Evolutionary conservation across 1,139 yeast genomes (phyloP).

Genomic region (Yamadazyma triangularis): DNA sequence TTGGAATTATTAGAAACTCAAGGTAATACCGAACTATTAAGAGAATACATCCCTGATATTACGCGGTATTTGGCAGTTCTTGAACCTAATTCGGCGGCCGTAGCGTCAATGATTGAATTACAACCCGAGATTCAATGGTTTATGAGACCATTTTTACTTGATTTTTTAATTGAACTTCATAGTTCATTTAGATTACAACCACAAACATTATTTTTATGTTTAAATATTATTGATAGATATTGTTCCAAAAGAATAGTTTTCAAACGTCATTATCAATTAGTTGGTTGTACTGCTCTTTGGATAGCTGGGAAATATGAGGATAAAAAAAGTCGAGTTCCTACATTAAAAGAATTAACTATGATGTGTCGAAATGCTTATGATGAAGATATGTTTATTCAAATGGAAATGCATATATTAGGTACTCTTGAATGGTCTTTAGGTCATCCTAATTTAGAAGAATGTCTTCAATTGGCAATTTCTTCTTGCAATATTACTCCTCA

Average conservation of each 20-base stretch:
- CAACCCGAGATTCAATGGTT: conserved; percentile 94
- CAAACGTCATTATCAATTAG: conserved; percentile 86
- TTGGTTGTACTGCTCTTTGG: conserved; percentile 93
- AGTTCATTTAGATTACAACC: conserved; percentile 69
- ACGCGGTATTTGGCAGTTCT: conserved; percentile 24
- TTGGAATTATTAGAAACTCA: conserved; percentile 46
- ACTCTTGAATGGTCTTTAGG: conserved; percentile 82
- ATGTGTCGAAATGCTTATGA: conserved; percentile 87
- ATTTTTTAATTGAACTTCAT: conserved; percentile 80
- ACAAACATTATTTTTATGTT: conserved; percentile 74
- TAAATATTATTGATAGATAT: conserved; percentile 83
- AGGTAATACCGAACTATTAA: conserved; percentile 36
- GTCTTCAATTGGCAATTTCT: conserved; percentile 51
- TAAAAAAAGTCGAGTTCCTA: conserved; percentile 79
- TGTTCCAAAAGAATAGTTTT: conserved; percentile 89
- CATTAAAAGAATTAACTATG: conserved; percentile 67
- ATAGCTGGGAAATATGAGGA: conserved; percentile 92
- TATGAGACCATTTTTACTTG: conserved; percentile 86
- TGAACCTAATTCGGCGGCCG: conserved; percentile 21
- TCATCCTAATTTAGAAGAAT: conserved; percentile 59
- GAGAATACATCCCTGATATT: conserved; percentile 38
- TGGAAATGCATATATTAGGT: conserved; percentile 85
- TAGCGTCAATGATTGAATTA: conserved; percentile 68
- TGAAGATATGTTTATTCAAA: conserved; percentile 85
- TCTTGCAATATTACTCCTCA: conserved; percentile 18